phyloP scores from a whole-genome alignment of 2,329 filamentous ascomycete species.

The Fusarium floridanum region DNA sequence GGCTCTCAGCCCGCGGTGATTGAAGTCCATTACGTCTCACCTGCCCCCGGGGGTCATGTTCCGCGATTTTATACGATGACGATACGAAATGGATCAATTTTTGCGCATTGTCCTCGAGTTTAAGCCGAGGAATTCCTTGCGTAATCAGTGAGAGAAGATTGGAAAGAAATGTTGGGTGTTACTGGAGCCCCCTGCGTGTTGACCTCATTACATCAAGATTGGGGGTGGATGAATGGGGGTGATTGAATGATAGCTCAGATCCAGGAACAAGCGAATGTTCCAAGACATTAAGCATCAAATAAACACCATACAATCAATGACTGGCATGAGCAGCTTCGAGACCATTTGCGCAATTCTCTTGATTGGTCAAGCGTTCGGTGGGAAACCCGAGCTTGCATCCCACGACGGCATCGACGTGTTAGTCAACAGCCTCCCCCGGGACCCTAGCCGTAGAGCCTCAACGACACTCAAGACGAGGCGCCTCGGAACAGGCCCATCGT shows the following conservation, averaged over 20 bases:
- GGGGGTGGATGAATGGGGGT: background rate
- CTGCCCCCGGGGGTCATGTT: slow-evolving; percentile 32
- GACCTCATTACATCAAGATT: background rate
- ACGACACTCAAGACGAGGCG: background rate
- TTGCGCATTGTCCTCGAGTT: slow-evolving; percentile 1
- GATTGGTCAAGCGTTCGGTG: slow-evolving; percentile 17
- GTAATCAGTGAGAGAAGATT: slow-evolving; percentile 16
- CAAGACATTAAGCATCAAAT: slow-evolving; percentile 7
- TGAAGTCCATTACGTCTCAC: slow-evolving; percentile 44
- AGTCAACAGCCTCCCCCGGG: background rate
- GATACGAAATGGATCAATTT: slow-evolving; percentile 20
- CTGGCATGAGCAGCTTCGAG: background rate
- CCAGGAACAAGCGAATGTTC: background rate
- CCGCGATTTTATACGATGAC: slow-evolving; percentile 35
- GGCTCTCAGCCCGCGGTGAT: slow-evolving; percentile 37
- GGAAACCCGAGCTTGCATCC: slow-evolving; percentile 4
- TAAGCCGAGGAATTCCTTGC: slow-evolving; percentile 32
- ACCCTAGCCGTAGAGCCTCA: background rate
- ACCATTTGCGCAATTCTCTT: background rate
- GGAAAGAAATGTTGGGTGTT: background rate
- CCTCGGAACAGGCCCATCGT: background rate
- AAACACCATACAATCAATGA: background rate
- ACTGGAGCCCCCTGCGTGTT: background rate
- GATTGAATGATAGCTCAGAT: background rate
- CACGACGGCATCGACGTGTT: background rate